Base-by-base conservation (phyloP, 805 yeast genomes). In the Candida mattraensis region DNA sequence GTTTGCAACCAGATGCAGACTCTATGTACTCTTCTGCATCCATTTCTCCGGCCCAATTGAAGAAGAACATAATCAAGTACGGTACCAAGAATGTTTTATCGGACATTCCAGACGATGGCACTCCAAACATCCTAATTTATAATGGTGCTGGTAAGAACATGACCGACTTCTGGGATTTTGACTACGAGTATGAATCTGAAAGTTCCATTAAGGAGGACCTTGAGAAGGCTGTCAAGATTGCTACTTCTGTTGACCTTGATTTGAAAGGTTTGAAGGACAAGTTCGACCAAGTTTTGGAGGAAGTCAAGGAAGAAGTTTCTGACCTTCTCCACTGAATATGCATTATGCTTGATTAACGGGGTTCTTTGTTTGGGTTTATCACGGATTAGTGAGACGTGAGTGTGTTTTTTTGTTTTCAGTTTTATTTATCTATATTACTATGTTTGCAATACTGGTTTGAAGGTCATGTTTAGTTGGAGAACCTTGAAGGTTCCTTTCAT, bases 121-220 rank as follows among this genome's bases (percentile, higher is more conserved):
- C 93, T 33, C 91, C 89, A 53, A 85, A 85, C 65, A 61, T 74
- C 45, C 74, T 85, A 63, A 83, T 85, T 33, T 85, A 67, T 70
- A 85, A 85, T 55, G 94, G 93, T 70, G 93, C 78, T 40, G 93
- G 91, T 49, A 78, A 75, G 55, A 79, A 80, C 62, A 61, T 81
- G 53, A 66, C 76, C 37, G 76, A 69, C 28, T 81, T 82, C 73
- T 82, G 87, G 87, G 63, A 56, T 17, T 18, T 23, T 5, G 45
- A 43, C 9, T 45, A 39, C 30, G 48, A 45, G 30, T 30, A 26
- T 16, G 18, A 27, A 7, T 22, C 24, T 18, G 35, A 26, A 26
- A 18, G 25, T 12, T 30, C 39, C 7, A 11, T 18, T 15, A 40
- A 34, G 37, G 49, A 48, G 20, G 58, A 51, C 34, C 27, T 44